Base-by-base conservation (phyloP, 495 filamentous ascomycete genomes). In the Cladorrhinum samala region DNA sequence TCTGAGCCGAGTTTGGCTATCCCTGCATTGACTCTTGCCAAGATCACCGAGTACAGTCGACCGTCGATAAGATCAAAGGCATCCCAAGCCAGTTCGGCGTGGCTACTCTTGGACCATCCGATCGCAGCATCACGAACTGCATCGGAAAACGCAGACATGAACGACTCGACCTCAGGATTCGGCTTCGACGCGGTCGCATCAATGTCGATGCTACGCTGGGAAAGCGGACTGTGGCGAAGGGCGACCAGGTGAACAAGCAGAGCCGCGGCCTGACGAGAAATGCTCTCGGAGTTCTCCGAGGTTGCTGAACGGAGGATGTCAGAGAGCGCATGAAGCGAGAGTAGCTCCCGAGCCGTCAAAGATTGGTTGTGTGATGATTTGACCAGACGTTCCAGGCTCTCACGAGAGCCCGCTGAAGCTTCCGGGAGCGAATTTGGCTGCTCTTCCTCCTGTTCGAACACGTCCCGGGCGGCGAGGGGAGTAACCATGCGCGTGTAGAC, bases 11-110 rank as follows among this genome's bases (percentile, higher is more conserved):
- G 39, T 14, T 5, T 9, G 39, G 5, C 39, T 5, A 18, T 14
- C 6, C 39, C 13, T 18, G 39, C 4, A 33, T 4, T 14, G 8
- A 41, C 6, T 41, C 39, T 17, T 14, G 11, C 13, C 11, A 41
- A 41, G n/a, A 18, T 41, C 5, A 5, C 39, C 4, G 39, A n/a
- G n/a, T 41, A 41, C 7, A 41, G 17, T 41, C 39, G 5, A 14
- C 85, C 86, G 59, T 89, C 86, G n/a, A 88, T 50, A 9, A 83
- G 62, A 60, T 89, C 86, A 18, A 69, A 74, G 0, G 83, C 55
- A 57, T 87, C 79, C 58, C 73, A 80, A 21, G 43, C 40, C 36
- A 58, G 9, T 7, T 43, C 20, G 5, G 24, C 11, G 9, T 43
- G 33, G 2, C 41, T 46, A 27, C 59, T 27, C 25, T 61, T 46